Evolutionary conservation across 257 asterid species (phyloP), one percentile per base, ranked within the genome.

Genomic region (Jaltomata sinuosa): DNA sequence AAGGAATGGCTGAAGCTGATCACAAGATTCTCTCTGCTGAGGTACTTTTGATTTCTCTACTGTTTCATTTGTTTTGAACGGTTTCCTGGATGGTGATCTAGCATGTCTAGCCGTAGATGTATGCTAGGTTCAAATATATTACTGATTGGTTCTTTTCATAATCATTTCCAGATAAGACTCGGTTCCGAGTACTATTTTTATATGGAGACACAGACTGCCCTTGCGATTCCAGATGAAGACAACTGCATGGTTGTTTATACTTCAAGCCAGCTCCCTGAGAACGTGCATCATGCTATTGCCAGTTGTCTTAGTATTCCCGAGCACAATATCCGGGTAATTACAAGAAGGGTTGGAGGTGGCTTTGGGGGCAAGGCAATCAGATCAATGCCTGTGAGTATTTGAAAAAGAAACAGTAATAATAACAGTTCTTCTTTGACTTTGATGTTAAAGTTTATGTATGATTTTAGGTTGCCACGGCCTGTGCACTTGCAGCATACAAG

Each of bases 171-270:
- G 98, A 84, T 94, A 53, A 89, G 88, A 67, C 92, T 94, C 21
- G 92, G 91, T 42, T 94, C 97, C 10, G 94, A 92, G 69, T 90
- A 94, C 89, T 86, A 89, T 83, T 94, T 91, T 81, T 94, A 94
- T 80, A 91, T 92, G 95, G 98, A 94, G 87, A 89, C 94, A 3
- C 95, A 94, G 87, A 85, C 95, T 29, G 93, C 94, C 16, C 93
- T 94, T 68, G 97, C 97, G 16, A 59, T 94, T 65, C 97, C 97
- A 27, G 97, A 94, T 85, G 97, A 94, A 88, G 97, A 94, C 91
- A 91, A 92, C 84, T 91, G 93, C 87, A 92, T 92, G 91, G 91
- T 90, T 85, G 97, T 94, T 84, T 92, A 92, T 87, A 89, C 92
- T 89, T n/a, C n/a, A n/a, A n/a, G n/a, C 38, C 97, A 94, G 82